Conservation (phyloP, 2,329 filamentous ascomycete genomes). For the Exophiala mesophila region DNA sequence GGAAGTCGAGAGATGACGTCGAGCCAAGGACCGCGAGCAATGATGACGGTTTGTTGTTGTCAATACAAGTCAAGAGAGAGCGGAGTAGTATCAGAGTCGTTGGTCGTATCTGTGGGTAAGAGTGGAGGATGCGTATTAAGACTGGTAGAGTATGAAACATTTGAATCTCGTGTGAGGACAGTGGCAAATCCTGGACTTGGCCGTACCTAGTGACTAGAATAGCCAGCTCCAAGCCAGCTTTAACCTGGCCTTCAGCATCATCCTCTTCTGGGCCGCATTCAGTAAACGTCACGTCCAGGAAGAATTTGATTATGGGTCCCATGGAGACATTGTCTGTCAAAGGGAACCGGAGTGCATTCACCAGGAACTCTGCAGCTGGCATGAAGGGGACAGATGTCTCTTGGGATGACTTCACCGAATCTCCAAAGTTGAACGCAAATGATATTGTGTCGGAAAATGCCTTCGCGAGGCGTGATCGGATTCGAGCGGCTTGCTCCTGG, state of each 20-base stretch:
- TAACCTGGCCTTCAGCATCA: slow-evolving; percentile 56
- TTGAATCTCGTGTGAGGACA: slow-evolving; percentile 66
- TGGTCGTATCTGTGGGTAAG: slow-evolving; percentile 1
- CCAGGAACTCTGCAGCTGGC: slow-evolving; percentile 68
- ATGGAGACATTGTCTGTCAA: slow-evolving; percentile 67
- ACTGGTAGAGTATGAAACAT: slow-evolving; percentile 66
- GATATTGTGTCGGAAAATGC: slow-evolving; percentile 67
- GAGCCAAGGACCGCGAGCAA: slow-evolving; percentile 84
- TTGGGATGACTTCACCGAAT: slow-evolving; percentile 43
- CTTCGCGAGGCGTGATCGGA: slow-evolving; percentile 63
- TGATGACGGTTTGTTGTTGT: slow-evolving; percentile 16
- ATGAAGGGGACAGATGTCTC: slow-evolving; percentile 61
- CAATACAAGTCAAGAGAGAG: slow-evolving; percentile 10
- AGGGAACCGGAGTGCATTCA: slow-evolving; percentile 69
- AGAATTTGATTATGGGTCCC: slow-evolving; percentile 68
- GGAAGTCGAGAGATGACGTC: slow-evolving; percentile 75
- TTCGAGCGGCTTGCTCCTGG: slow-evolving; percentile 61
- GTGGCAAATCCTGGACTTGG: slow-evolving; percentile 57
- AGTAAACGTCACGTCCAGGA: slow-evolving; percentile 50
- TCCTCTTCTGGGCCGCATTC: slow-evolving; percentile 45
- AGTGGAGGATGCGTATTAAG: slow-evolving; percentile 14
- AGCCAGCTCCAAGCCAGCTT: slow-evolving; percentile 60
- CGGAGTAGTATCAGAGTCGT: slow-evolving; percentile 12
- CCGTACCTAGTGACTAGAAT: slow-evolving; percentile 67
- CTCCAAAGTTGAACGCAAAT: slow-evolving; percentile 70